phyloP scores from a whole-genome alignment of 768 basidiomycete genomes.

The Lentinula edodes region DNA sequence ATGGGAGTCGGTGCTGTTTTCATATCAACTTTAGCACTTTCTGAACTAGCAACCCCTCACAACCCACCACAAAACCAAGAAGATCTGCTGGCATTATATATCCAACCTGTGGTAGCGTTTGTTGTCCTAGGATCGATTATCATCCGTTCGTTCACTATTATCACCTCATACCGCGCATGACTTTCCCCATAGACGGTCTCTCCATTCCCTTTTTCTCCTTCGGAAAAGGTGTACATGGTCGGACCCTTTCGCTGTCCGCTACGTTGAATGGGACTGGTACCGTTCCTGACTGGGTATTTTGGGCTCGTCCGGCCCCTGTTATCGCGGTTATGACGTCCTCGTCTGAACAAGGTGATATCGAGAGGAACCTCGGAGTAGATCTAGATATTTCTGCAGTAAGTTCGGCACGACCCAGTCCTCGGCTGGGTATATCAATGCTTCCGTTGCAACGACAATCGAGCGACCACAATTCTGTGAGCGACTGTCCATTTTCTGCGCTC shows the following conservation, averaged over 20 bases:
- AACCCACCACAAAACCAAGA: slow-evolving; percentile 60
- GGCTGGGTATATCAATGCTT: not conserved
- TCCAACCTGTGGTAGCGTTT: slow-evolving; percentile 86
- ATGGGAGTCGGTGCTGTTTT: slow-evolving; percentile 95
- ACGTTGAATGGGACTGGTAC: slow-evolving; percentile 33
- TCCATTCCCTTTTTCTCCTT: slow-evolving; percentile 66
- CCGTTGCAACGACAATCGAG: not conserved
- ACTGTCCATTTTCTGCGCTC: too few species aligned
- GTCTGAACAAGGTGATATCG: slow-evolving; percentile 2
- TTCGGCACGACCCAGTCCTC: slow-evolving; percentile 22
- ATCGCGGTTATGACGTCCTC: slow-evolving; percentile 2
- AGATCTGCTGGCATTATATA: slow-evolving; percentile 64
- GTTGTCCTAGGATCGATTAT: slow-evolving; percentile 84
- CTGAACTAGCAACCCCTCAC: slow-evolving; percentile 50
- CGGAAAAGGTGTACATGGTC: slow-evolving; percentile 39
- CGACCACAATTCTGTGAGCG: not conserved
- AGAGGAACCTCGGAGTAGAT: not conserved
- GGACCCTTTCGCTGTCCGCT: slow-evolving; percentile 38
- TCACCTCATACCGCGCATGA: not conserved
- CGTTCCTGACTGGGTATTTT: slow-evolving; percentile 41
- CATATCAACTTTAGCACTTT: slow-evolving; percentile 69
- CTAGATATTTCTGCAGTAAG: slow-evolving; percentile 19
- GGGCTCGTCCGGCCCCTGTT: slow-evolving; percentile 19
- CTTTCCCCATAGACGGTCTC: slow-evolving; percentile 46
- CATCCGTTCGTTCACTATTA: slow-evolving; percentile 47